Base-by-base conservation (phyloP, 208 protist species). In the Plasmodiophora brassicae region DNA sequence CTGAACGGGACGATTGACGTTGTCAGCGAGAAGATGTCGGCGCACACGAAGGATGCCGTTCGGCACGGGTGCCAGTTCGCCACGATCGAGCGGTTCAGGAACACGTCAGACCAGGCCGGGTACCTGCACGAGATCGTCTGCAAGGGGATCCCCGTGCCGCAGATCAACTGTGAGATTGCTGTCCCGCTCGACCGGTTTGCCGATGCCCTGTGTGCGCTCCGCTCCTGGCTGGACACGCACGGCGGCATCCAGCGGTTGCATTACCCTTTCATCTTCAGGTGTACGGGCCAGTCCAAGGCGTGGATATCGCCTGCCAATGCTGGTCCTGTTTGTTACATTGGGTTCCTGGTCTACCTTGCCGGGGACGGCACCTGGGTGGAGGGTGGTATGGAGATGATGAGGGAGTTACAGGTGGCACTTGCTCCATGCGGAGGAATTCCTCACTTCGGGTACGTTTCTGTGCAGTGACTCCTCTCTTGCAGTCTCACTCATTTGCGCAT, bases 121-220 rank as follows among this genome's bases (percentile, higher is more conserved):
- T 78, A 44, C 41, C 65, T 78, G 10, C 65, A 78, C 41, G 65
- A 78, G n/a, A 78, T 78, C 65, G 65, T 78, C n/a, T 78, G 65
- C 41, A 78, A 78, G 41, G 65, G 65, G 65, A 78, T 78, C 41
- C 65, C 65, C 5, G 65, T 78, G 10, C 65, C 65, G 20, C 65
- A 78, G 65, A 78, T 78, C 65, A 78, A 78, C 41, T 78, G 65
- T 78, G 65, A 78, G n/a, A 78, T 78, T 78, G 65, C 65, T n/a
- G n/a, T 78, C 5, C 65, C 65, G 32, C 5, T 78, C 5, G 65
- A 78, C n/a, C 65, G 41, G 65, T 32, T 78, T 8, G 32, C 65
- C n/a, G n/a, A 32, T 38, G 65, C 65, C n/a, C n/a, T 78, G n/a
- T 5, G n/a, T 38, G 5, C 65, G 65, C 65, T 78, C 32, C 5